A percentile compares a stretch with the other conserved stretches of the same genome.
Conservation (phyloP, 306 rosid species). For the Crotalaria pallida region DNA sequence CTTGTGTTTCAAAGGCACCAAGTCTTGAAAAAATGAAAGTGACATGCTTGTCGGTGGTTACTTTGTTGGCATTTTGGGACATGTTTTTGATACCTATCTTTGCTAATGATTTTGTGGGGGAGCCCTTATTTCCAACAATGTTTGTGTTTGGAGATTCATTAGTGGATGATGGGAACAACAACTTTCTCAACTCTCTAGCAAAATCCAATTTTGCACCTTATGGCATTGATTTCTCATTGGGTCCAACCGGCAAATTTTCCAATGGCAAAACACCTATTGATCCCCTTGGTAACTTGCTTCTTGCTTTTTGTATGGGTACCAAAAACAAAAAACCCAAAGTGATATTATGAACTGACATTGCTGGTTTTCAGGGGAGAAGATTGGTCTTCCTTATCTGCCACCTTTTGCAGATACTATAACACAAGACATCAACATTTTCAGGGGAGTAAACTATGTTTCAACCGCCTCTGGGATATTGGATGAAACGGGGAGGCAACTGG, state of each 20-base stretch:
- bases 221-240: constrained; percentile 28
- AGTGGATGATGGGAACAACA: constrained; percentile 33
- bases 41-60: background rate
- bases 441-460: constrained; percentile 39
- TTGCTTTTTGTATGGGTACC: background rate
- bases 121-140: constrained; percentile 21
- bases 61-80: constrained; percentile 9
- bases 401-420: constrained; percentile 9
- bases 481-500: constrained; percentile 28
- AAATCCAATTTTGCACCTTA: constrained; percentile 31
- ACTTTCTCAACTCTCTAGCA: constrained; percentile 26
- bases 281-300: constrained; percentile 26
- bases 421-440: background rate
- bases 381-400: constrained; percentile 34
- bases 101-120: background rate
- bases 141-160: constrained; percentile 47
- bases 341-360: background rate
- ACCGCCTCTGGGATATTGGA: constrained; percentile 33
- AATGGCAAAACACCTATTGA: constrained; percentile 31
- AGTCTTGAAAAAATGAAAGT: background rate
- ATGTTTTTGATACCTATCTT: constrained; percentile 7
- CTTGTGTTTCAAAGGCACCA: background rate
- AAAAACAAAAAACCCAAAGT: background rate
- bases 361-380: constrained; percentile 25
- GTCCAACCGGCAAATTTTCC: constrained; percentile 33